These are phyloP conservation scores for Creolimax fragrantissima DNA, from an alignment of 78 protist species.

Conservation along the genomic window DNA sequence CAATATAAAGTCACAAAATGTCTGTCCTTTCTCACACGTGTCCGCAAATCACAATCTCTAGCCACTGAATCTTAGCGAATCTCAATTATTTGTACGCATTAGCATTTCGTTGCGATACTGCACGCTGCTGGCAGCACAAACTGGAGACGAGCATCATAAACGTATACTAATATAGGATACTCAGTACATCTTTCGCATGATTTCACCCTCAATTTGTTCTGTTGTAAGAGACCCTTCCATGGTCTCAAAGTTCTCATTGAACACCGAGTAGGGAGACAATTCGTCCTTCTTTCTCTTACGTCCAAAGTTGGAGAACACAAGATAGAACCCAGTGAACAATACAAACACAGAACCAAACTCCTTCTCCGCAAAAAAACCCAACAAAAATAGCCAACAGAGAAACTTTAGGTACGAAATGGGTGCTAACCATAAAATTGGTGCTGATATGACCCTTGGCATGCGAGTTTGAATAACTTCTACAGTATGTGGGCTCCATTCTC, in stretches of 20 bases:
- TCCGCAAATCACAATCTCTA: too few species aligned
- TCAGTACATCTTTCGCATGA: neutral
- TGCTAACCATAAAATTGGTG: neutral
- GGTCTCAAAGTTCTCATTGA: constrained; percentile 7
- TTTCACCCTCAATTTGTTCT: constrained; percentile 6
- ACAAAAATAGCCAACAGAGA: neutral
- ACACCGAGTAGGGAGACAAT: constrained; percentile 11
- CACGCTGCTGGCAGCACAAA: too few species aligned
- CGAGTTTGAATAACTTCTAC: neutral
- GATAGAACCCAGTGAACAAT: neutral
- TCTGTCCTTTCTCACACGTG: too few species aligned
- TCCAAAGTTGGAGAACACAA: constrained; percentile 12
- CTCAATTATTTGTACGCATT: too few species aligned
- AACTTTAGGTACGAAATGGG: constrained; percentile 13
- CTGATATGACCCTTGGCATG: neutral
- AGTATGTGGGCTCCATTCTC: neutral
- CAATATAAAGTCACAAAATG: too few species aligned
- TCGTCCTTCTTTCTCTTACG: constrained; percentile 4
- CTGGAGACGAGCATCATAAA: too few species aligned
- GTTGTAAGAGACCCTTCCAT: constrained; percentile 1
- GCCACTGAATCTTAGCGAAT: too few species aligned
- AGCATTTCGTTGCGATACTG: too few species aligned
- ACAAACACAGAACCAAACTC: constrained; percentile 19
- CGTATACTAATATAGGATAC: too few species aligned
- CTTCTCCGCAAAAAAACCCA: constrained; percentile 18